phyloP scores from a whole-genome alignment of 768 basidiomycete genomes.

The Russula sp. region DNA sequence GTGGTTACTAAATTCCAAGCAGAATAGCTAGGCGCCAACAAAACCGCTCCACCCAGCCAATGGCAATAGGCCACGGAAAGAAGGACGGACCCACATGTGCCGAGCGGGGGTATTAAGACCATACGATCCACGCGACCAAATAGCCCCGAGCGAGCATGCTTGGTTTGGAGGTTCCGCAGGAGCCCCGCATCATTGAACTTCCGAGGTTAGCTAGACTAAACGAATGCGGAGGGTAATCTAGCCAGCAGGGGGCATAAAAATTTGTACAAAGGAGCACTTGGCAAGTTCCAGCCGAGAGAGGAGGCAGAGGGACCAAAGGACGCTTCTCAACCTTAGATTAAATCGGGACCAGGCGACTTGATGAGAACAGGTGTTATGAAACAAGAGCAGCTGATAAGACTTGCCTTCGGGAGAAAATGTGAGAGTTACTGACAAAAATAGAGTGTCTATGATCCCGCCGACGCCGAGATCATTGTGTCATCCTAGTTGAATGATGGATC shows the following conservation, averaged over 20 bases:
- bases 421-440: too few relatives aligned
- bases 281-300: background rate
- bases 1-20: background rate
- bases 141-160: background rate
- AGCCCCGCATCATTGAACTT: background rate
- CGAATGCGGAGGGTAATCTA: background rate
- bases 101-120: constrained; percentile 2
- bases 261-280: background rate
- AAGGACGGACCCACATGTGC: background rate
- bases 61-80: background rate
- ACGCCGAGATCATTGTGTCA: too few relatives aligned
- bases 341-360: background rate
- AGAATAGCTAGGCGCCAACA: background rate
- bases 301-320: background rate
- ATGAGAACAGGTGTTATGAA: background rate
- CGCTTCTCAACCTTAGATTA: background rate
- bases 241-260: background rate
- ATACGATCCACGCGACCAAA: background rate
- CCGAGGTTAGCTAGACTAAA: background rate
- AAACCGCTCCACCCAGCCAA: background rate
- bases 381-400: background rate
- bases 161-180: background rate
- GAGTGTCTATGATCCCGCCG: too few relatives aligned
- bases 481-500: too few relatives aligned
- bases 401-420: background rate